Evolutionary conservation across 805 yeast species (phyloP).

Genomic region (Candida nonsorbophila): DNA sequence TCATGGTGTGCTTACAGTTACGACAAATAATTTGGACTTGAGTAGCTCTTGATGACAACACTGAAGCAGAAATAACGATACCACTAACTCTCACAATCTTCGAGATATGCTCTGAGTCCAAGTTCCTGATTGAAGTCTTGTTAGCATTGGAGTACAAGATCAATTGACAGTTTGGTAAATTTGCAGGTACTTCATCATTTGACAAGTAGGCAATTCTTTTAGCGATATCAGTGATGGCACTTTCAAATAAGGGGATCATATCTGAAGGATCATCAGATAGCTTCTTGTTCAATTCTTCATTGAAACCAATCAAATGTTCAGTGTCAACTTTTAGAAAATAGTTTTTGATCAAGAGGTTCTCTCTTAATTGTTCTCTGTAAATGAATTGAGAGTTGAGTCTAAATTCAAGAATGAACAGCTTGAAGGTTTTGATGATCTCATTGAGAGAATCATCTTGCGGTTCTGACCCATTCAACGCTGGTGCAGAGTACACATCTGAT

Average conservation of each 20-base stretch:
- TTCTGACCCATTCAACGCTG: slow-evolving; percentile 82
- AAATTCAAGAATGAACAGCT: slow-evolving; percentile 78
- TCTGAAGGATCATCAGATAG: slow-evolving; percentile 84
- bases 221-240: slow-evolving; percentile 81
- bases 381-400: slow-evolving; percentile 77
- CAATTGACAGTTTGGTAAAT: slow-evolving; percentile 80
- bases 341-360: slow-evolving; percentile 72
- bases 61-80: slow-evolving; percentile 86
- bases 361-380: slow-evolving; percentile 87
- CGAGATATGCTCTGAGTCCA: slow-evolving; percentile 83
- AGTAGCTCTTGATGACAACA: slow-evolving; percentile 83
- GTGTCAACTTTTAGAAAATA: slow-evolving; percentile 70
- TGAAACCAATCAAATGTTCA: slow-evolving; percentile 81
- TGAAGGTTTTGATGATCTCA: slow-evolving; percentile 72
- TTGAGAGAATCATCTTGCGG: slow-evolving; percentile 58
- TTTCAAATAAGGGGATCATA: slow-evolving; percentile 80
- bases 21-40: slow-evolving; percentile 81
- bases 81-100: slow-evolving; percentile 90
- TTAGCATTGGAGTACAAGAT: slow-evolving; percentile 69
- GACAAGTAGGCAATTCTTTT: slow-evolving; percentile 57
- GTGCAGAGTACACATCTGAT: slow-evolving; percentile 68
- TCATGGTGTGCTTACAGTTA: slow-evolving; percentile 75
- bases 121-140: slow-evolving; percentile 67
- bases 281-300: slow-evolving; percentile 83
- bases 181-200: slow-evolving; percentile 43